These are phyloP conservation scores for Lathyrus oleraceus DNA, from an alignment of 306 rosid genomes.

Conservation along the genomic window DNA sequence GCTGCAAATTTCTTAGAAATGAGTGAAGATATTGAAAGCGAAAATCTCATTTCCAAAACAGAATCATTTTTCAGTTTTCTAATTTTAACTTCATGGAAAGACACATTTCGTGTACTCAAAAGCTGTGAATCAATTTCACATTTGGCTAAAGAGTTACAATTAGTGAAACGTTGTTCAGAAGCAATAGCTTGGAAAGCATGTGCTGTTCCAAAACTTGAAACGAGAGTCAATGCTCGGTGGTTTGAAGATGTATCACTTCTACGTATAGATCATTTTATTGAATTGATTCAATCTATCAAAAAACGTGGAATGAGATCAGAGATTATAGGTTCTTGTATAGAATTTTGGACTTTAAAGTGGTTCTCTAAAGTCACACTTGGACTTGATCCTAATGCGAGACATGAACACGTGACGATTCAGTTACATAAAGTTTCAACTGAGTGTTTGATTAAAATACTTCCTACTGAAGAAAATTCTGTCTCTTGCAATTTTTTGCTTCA, in stretches of 20 bases:
- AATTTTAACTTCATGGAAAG: constrained; percentile 75
- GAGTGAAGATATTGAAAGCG: constrained; percentile 68
- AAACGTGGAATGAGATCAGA: constrained; percentile 51
- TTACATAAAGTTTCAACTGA: constrained; percentile 57
- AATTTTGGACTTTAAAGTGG: constrained; percentile 65
- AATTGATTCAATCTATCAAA: constrained; percentile 62
- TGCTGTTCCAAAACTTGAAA: constrained; percentile 9
- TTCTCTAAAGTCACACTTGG: constrained; percentile 47
- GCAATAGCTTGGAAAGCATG: constrained; percentile 69
- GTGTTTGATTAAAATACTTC: constrained; percentile 65
- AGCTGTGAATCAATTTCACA: constrained; percentile 62
- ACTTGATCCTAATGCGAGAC: constrained; percentile 31
- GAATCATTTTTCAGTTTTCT: constrained; percentile 66
- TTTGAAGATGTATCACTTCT: constrained; percentile 60
- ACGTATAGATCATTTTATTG: constrained; percentile 72
- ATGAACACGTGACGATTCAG: constrained; percentile 34
- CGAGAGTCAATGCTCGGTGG: constrained; percentile 59
- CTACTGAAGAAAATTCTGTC: constrained; percentile 61
- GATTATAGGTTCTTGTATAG: constrained; percentile 67
- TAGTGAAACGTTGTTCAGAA: constrained; percentile 61
- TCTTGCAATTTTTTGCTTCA: constrained; percentile 71
- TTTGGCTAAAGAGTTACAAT: constrained; percentile 61
- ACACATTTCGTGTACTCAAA: constrained; percentile 64
- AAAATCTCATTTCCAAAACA: constrained; percentile 67
- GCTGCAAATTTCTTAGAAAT: constrained; percentile 80